Evolutionary conservation across 805 yeast genomes (phyloP), one percentile per base, ranked within the genome.

Genomic region (Jamesozyma lodderae): DNA sequence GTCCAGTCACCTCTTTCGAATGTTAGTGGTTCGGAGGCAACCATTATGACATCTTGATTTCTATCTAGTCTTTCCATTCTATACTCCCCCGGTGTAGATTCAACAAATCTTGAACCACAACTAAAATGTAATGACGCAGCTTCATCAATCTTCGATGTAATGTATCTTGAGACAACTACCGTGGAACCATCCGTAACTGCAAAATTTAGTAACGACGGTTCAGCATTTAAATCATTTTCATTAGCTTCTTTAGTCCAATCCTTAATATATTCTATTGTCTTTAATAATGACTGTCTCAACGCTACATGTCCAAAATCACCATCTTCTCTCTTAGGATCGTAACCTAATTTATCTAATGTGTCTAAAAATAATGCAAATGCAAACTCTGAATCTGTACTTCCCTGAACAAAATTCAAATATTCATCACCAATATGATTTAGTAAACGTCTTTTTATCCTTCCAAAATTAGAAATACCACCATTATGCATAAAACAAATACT

Each of bases 1-100:
- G 90, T 83, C 98, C 98, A 92, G 62, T 92, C 98, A 28, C 88
- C 90, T 40, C 98, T 67, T 63, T 92, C 97, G 59, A 92, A 92
- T 0, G 98, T 92, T 41, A 92, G 68, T 0, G 98, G 98, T 56
- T 92, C 98, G 14, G 94, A 81, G 1, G 98, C 95, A 35, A 92
- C 92, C 79, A 92, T 81, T n/a, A 90, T 81, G 14, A 92, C 90
- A 59, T 86, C 90, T 60, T 90, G 96, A 8, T 92, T 82, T 38
- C 96, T 71, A 60, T 88, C 94, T 43, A 84, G 67, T 38, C 98
- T 72, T 60, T 92, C 96, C 96, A 92, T 87, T 52, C 83, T 74
- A 65, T 85, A 92, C 53, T 86, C 82, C 16, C 96, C 95, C 2
- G 94, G 95, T 44, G 77, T 82, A 53, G 81, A 79, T 62, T 92